phyloP scores from a whole-genome alignment of 2,329 filamentous ascomycete genomes.

The Colletotrichum sublineola region DNA sequence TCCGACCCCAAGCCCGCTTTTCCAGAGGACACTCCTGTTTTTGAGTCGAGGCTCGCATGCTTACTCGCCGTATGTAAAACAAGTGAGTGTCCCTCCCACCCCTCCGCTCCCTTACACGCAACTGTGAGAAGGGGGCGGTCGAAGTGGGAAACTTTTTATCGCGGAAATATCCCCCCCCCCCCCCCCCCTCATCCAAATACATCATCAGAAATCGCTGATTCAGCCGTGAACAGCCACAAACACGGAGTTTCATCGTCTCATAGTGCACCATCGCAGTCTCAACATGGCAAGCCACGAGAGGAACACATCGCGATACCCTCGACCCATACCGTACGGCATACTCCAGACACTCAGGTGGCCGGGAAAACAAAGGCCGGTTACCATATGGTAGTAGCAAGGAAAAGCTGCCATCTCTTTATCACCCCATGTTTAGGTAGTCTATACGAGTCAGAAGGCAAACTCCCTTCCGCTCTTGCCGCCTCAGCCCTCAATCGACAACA shows the following conservation, averaged over 20 bases:
- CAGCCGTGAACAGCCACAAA: background rate
- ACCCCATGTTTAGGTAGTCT: too few species aligned
- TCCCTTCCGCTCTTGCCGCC: background rate
- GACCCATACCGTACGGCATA: constrained; percentile 54
- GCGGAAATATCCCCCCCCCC: too few species aligned
- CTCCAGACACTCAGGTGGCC: constrained; percentile 51
- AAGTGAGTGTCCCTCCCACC: background rate
- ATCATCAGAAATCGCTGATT: background rate
- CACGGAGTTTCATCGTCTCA: background rate
- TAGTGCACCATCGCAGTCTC: background rate
- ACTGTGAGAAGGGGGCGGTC: too few species aligned
- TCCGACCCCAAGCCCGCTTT: too few species aligned
- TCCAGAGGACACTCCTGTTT: background rate
- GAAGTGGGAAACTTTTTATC: background rate
- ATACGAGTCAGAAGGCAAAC: background rate
- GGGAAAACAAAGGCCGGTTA: background rate
- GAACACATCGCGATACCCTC: constrained; percentile 58
- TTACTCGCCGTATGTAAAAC: background rate
- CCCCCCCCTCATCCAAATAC: background rate
- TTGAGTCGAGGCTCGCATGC: background rate
- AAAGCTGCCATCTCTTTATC: too few species aligned
- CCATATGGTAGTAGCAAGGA: too few species aligned
- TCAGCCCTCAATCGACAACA: background rate
- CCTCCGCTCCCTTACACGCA: background rate
- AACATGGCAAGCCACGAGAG: constrained; percentile 51